Base-by-base conservation (phyloP, 2,329 filamentous ascomycete species). In the Aspergillus puulaauensis region DNA sequence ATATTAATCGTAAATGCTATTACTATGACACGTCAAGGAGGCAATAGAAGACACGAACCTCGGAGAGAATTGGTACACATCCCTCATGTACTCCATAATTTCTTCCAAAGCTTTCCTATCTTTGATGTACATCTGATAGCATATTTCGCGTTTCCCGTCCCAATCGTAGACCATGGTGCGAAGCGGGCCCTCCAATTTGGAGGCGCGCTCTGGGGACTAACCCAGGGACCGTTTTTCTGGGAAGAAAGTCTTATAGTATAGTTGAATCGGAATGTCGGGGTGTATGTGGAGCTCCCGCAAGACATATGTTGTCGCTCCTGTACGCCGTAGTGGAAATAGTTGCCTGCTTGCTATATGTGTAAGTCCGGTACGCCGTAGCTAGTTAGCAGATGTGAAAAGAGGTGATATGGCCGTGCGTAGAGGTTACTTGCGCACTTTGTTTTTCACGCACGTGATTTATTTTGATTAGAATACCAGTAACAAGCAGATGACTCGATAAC, bases 51-150 rank as follows among this genome's bases (percentile, higher is more conserved):
- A 27, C 3, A 23, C 80, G 72, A 79, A 90, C 88, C 87, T 90
- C 21, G 90, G 89, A 31, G 84, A 80, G 73, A 92, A 91, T 60
- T 84, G 81, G 77, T 88, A 80, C 58, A 81, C 78, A 56, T 78
- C 78, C 62, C 81, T 85, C 81, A 91, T 87, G 68, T 87, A 86
- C 24, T 86, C 81, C 79, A 90, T 89, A 43, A 95, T 88, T 64
- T 93, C 86, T 66, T 89, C 86, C 57, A 93, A 77, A 41, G 86
- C 84, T 76, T 84, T 88, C 65, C 86, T 86, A 75, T 95, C 88
- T 58, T 87, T 84, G 64, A 93, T 90, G 68, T 92, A 95, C 68
- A 95, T 83, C 64, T 85, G 83, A 72, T 84, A 86, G 75, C 85
- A 88, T 63, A 86, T 80, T 43, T 83, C 82, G 66, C 83, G 80